Conservation (phyloP, 1,139 yeast genomes). For the Debaryomyces psychrophilus region DNA sequence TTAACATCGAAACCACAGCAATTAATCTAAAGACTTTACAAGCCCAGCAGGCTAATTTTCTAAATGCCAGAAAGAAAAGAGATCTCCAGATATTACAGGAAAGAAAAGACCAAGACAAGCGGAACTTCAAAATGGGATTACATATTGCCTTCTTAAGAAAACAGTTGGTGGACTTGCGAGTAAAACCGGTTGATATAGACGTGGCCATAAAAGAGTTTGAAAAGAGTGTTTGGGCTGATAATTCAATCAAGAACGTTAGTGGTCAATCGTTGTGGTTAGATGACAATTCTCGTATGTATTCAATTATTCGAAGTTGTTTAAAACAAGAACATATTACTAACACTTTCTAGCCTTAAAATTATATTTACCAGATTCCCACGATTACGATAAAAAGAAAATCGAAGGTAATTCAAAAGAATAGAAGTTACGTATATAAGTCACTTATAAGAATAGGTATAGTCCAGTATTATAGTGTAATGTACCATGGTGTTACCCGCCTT, state of each 20-base stretch:
- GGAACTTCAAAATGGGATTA: conserved; percentile 61
- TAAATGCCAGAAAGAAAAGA: conserved; percentile 47
- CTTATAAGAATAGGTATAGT: background rate
- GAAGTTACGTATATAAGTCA: conserved; percentile 4
- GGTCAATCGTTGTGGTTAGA: conserved; percentile 63
- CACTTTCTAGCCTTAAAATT: conserved; percentile 41
- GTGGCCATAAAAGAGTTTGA: conserved; percentile 58
- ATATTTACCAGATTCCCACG: conserved; percentile 59
- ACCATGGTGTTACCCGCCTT: conserved; percentile 27
- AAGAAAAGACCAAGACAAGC: conserved; percentile 49
- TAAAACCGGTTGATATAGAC: conserved; percentile 57
- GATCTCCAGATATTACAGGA: conserved; percentile 53
- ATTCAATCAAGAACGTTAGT: conserved; percentile 54
- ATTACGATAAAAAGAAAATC: conserved; percentile 49
- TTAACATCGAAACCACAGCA: conserved; percentile 41
- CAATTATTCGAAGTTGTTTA: background rate
- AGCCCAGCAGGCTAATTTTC: conserved; percentile 46
- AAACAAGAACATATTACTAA: conserved; percentile 19
- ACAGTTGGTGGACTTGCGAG: conserved; percentile 55
- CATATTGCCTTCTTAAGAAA: conserved; percentile 65
- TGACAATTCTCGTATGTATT: conserved; percentile 44
- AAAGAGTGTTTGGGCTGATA: conserved; percentile 55
- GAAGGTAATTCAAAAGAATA: conserved; percentile 10
- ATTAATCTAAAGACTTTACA: conserved; percentile 47
- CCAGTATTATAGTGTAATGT: background rate